Evolutionary conservation across 208 protist species (phyloP), one percentile per base, ranked within the genome.

Genomic region (Kentomonas sorsogonicus): DNA sequence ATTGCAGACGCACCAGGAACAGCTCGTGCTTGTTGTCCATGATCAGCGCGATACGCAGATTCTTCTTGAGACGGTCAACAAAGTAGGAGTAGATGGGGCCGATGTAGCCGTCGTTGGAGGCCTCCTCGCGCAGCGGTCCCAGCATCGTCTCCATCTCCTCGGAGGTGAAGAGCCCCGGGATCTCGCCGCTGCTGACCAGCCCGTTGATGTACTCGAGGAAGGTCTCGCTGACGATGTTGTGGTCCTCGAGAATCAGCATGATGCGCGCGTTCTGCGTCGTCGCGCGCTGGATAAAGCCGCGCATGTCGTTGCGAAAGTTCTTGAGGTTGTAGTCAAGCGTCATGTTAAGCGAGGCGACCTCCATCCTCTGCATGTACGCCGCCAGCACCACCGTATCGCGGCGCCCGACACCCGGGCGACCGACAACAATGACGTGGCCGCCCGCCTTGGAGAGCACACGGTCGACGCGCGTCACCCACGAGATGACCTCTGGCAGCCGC

Each of bases 151-250:
- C 97, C 60, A 97, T 66, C 77, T 99, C 97, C 68, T 99, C 98
- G 16, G 89, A 84, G 16, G 91, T 78, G 74, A 99, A 99, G 11
- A 99, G 76, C 18, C 93, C 93, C 4, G 98, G 90, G 18, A 99
- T 82, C 60, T 97, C 90, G 38, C 93, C 93, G 63, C 84, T 89
- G 63, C 87, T 92, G 31, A 97, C 72, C 30, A 96, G 69, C 40
- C 90, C 87, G 72, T 98, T 98, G 56, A 99, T 81, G 60, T 95
- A 89, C 78, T 99, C 97, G 16, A 99, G 70, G 79, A 98, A 98
- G 10, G 74, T 54, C 62, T 98, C 97, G 22, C 97, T 62, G 31
- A 97, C 96, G 48, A 99, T 88, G 69, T 99, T 93, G 65, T 96
- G 90, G 56, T 99, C 96, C 59, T 98, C 94, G 22, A 99, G 78